phyloP scores from a whole-genome alignment of 306 rosid species.

The Pyrus pyrifolia region DNA sequence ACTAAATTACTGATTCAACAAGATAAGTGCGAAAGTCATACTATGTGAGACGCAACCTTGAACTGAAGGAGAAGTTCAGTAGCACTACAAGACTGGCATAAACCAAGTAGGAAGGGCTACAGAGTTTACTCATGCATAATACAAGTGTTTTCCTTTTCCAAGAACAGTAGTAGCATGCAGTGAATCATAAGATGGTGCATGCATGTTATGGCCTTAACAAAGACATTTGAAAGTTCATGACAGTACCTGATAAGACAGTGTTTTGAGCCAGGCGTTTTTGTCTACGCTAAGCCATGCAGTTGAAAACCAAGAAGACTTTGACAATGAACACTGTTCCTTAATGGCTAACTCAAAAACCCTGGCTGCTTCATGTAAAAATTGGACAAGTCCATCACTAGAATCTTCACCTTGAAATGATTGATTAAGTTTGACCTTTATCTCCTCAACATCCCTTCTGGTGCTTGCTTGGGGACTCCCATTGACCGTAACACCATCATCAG shows the following conservation, averaged over 20 bases:
- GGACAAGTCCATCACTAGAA: conserved; percentile 70
- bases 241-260: conserved; percentile 78
- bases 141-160: background rate
- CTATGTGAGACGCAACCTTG: background rate
- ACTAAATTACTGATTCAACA: background rate
- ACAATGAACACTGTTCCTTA: conserved; percentile 57
- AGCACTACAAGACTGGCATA: background rate
- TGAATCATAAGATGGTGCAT: background rate
- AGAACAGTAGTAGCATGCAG: background rate
- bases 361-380: conserved; percentile 79
- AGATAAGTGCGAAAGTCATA: background rate
- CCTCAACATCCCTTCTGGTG: conserved; percentile 57
- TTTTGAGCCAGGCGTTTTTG: conserved; percentile 83
- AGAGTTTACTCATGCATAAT: background rate
- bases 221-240: background rate
- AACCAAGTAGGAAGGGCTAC: background rate
- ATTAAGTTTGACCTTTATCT: conserved; percentile 56
- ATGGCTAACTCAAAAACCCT: conserved; percentile 87
- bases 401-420: conserved; percentile 61
- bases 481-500: conserved; percentile 73
- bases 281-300: conserved; percentile 88
- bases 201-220: background rate
- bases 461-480: conserved; percentile 73
- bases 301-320: conserved; percentile 62
- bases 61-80: background rate